Conservation (phyloP, 192 early-diverging fungal genomes). For the Lunasporangiospora selenospora region DNA sequence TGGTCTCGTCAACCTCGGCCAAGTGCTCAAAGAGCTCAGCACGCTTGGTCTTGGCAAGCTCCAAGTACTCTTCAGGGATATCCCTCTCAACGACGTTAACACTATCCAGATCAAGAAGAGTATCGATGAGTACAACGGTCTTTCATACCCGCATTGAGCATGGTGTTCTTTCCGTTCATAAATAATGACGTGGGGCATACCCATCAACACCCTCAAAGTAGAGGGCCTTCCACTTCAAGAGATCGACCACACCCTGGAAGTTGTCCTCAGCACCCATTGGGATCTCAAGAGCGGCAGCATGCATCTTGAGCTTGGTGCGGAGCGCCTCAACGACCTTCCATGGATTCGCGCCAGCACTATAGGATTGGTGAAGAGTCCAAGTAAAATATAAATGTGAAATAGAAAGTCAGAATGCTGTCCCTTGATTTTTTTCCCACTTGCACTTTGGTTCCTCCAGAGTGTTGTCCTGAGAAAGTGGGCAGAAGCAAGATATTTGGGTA, state of each 20-base stretch:
- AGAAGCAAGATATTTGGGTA: neutral
- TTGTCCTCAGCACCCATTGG: constrained; percentile 89
- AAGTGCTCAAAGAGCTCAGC: constrained; percentile 78
- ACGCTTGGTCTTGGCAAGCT: constrained; percentile 69
- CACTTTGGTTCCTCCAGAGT: too few species aligned
- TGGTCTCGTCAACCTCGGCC: constrained; percentile 85
- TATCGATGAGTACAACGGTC: neutral
- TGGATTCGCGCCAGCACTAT: constrained; percentile 81
- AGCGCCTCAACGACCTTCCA: constrained; percentile 82
- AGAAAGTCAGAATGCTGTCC: neutral
- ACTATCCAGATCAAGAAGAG: constrained; percentile 42
- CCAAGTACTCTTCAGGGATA: constrained; percentile 70
- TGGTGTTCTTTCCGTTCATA: too few species aligned
- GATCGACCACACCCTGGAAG: constrained; percentile 91
- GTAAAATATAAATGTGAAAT: neutral
- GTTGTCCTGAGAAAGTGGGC: too few species aligned
- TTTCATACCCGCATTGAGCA: too few species aligned
- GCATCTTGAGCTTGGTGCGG: constrained; percentile 77
- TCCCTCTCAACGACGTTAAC: constrained; percentile 76
- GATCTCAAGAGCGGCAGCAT: constrained; percentile 81
- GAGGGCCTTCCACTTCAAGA: constrained; percentile 85
- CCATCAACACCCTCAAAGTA: constrained; percentile 92
- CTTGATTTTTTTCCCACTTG: neutral
- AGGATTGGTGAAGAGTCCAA: neutral
- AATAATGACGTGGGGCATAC: too few species aligned